phyloP scores from a whole-genome alignment of 75 land plant species.

The Isoetes taiwanensis region DNA sequence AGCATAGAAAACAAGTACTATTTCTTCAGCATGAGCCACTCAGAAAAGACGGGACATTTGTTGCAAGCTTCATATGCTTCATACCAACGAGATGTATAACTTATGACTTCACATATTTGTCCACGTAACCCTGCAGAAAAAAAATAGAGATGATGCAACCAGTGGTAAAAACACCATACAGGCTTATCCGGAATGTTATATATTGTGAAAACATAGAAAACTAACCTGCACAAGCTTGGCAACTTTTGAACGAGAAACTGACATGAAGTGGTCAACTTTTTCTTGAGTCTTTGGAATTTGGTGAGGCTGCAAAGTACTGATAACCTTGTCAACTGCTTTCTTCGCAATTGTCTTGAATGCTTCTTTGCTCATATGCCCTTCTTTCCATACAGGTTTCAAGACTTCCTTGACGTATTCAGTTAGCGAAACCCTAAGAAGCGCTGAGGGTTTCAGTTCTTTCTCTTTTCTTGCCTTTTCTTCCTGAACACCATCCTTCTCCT shows the following conservation, averaged over 20 bases:
- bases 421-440: slow-evolving; percentile 30
- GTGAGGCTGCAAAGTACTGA: slow-evolving; percentile 38
- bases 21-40: no score
- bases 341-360: slow-evolving; percentile 58
- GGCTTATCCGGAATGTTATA: not conserved
- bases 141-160: not conserved
- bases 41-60: not conserved
- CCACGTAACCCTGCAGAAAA: slow-evolving; percentile 49
- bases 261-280: slow-evolving; percentile 37
- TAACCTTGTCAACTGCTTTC: slow-evolving; percentile 62
- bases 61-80: not conserved
- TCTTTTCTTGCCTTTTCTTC: slow-evolving; percentile 1
- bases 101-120: slow-evolving; percentile 34
- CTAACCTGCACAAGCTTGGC: slow-evolving; percentile 51
- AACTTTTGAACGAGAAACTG: slow-evolving; percentile 33
- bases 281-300: slow-evolving; percentile 42
- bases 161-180: not conserved
- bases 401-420: slow-evolving; percentile 53
- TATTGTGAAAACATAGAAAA: not conserved
- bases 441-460: slow-evolving; percentile 40
- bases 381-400: slow-evolving; percentile 57
- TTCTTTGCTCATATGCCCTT: slow-evolving; percentile 67
- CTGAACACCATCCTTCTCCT: not conserved
- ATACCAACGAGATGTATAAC: no score
- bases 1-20: no score